Evolutionary conservation across 352 stramenopile genomes (phyloP), one percentile per base, ranked within the genome.

Genomic region (Phytophthora ramorum): DNA sequence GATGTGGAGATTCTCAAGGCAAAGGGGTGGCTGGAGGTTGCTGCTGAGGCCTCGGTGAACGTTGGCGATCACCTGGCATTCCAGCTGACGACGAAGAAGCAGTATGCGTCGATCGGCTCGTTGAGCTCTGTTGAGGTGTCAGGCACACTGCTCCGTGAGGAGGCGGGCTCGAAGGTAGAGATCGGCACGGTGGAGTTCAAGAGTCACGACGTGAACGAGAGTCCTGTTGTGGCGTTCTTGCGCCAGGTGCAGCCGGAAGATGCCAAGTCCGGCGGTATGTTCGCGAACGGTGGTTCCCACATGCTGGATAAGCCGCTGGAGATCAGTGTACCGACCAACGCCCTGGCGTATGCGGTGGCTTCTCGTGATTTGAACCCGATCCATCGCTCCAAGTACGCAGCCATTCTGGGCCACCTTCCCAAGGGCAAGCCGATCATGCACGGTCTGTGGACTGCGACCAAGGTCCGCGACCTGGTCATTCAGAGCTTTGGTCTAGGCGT

Each of bases 281-380:
- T 92, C 26, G 19, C 59, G 4, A 81, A 83, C n/a, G 82, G 81
- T 40, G 86, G 86, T 8, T 90, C 84, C 47, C 76, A 92, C 53
- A 70, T 94, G 55, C 46, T 94, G 3, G 81, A 88, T 44, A 81
- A 76, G 66, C 90, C 90, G 7, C 17, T 90, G 17, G 72, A 80
- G 34, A 92, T 94, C 37, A 51, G 81, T 7, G 86, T 93, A 2
- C 90, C 90, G 5, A 66, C 58, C 16, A 79, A 78, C 48, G 87
- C 86, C 13, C 63, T 91, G 13, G 73, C 62, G 3, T 97, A 97
- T 53, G 88, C 90, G 0, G 74, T 91, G 7, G 87, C 88, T 24
- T 96, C 88, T 35, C 82, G 87, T 24, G 90, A 97, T 49, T 48
- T 95, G 66, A 97, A 97, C 69, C 84, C 90, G 35, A 97, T 97